A percentile compares a stretch with the other conserved stretches of the same genome.
These are phyloP conservation scores for Wickerhamomyces sydowiorum DNA, from an alignment of 805 yeast species.

Conservation along the genomic window DNA sequence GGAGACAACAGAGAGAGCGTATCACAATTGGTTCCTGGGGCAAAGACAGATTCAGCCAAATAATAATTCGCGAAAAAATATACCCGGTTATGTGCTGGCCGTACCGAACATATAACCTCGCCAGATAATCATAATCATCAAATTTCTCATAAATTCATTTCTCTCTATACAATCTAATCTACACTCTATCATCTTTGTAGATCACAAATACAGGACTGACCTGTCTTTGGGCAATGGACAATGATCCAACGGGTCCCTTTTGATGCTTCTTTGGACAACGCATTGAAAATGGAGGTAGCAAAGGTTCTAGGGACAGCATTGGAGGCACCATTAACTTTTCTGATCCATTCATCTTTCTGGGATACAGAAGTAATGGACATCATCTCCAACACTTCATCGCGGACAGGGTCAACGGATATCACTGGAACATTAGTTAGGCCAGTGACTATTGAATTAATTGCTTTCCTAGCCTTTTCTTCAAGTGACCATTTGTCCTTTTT, in stretches of 20 bases:
- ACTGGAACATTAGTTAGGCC: slow-evolving; percentile 64
- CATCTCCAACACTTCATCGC: slow-evolving; percentile 83
- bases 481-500: slow-evolving; percentile 71
- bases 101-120: too few species aligned
- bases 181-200: slow-evolving; percentile 41
- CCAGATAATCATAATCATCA: too few species aligned
- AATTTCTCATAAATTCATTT: too few species aligned
- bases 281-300: slow-evolving; percentile 65
- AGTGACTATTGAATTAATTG: slow-evolving; percentile 47
- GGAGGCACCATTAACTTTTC: slow-evolving; percentile 80
- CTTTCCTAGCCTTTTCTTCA: slow-evolving; percentile 67
- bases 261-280: slow-evolving; percentile 65
- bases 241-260: slow-evolving; percentile 74
- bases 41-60: too few species aligned
- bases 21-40: too few species aligned
- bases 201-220: slow-evolving; percentile 62
- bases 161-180: too few species aligned
- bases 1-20: too few species aligned
- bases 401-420: slow-evolving; percentile 65
- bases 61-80: too few species aligned
- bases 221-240: slow-evolving; percentile 72
- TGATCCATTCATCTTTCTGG: slow-evolving; percentile 70
- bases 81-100: too few species aligned
- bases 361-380: slow-evolving; percentile 70
- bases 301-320: slow-evolving; percentile 77